These are phyloP conservation scores for Colletotrichum tanaceti DNA, from an alignment of 2,329 filamentous ascomycete genomes.

Conservation along the genomic window DNA sequence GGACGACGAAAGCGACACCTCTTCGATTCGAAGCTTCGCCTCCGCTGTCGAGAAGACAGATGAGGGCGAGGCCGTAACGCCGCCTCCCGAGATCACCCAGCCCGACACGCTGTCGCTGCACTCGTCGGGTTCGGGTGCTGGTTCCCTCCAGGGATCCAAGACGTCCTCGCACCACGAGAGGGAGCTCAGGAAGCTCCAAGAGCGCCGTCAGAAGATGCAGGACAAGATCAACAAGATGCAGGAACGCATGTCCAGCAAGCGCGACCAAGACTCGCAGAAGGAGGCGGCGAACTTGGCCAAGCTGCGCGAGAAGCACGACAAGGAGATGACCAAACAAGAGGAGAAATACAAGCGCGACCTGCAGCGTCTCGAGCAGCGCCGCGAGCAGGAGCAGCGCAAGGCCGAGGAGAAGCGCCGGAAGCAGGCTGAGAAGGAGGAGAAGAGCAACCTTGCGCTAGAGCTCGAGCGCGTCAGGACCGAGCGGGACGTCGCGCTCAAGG, in stretches of 20 bases:
- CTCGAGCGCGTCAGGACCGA: constrained; percentile 64
- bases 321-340: constrained; percentile 72
- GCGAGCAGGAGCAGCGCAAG: constrained; percentile 71
- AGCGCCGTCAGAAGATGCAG: constrained; percentile 70
- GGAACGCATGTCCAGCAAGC: constrained; percentile 59
- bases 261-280: constrained; percentile 60
- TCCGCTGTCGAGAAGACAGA: constrained; percentile 58
- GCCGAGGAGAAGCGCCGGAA: constrained; percentile 64
- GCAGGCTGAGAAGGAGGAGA: constrained; percentile 65
- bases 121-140: constrained; percentile 53
- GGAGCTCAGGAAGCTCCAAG: constrained; percentile 72
- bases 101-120: constrained; percentile 43
- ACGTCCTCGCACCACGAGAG: constrained; percentile 63
- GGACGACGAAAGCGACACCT: constrained; percentile 54
- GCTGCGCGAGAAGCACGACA: constrained; percentile 71
- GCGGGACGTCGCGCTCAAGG: constrained; percentile 62
- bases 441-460: constrained; percentile 60
- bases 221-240: constrained; percentile 69
- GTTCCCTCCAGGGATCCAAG: constrained; percentile 45
- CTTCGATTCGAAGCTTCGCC: constrained; percentile 61
- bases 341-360: constrained; percentile 74
- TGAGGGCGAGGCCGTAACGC: constrained; percentile 44
- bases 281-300: constrained; percentile 66
- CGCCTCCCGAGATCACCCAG: constrained; percentile 26
- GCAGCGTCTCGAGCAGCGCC: constrained; percentile 72